These are phyloP conservation scores for Candida ponderosae DNA, from an alignment of 805 yeast species.

Conservation along the genomic window DNA sequence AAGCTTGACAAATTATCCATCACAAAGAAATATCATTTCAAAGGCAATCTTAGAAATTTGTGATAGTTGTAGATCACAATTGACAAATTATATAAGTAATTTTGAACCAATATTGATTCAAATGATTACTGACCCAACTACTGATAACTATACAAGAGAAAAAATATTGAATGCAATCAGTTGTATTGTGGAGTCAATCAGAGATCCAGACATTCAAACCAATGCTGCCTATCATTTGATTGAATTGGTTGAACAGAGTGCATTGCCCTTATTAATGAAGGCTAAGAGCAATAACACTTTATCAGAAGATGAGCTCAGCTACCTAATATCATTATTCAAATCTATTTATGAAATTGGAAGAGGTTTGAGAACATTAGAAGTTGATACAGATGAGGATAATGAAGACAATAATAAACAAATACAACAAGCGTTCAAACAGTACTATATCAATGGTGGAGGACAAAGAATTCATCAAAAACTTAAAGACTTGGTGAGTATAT, in stretches of 20 bases:
- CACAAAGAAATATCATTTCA: constrained; percentile 33
- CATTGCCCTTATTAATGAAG: constrained; percentile 8
- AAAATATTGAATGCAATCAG: constrained; percentile 56
- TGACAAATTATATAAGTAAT: constrained; percentile 35
- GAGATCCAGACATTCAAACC: constrained; percentile 38
- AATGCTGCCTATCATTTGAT: constrained; percentile 25
- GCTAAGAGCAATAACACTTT: constrained; percentile 5
- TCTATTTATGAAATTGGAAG: constrained; percentile 68
- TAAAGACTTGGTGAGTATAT: constrained; percentile 30
- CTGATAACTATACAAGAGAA: constrained; percentile 44
- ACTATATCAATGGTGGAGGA: constrained; percentile 36
- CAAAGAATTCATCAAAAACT: constrained; percentile 37
- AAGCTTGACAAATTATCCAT: constrained; percentile 20
- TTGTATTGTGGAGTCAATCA: constrained; percentile 49
- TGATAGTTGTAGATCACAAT: constrained; percentile 38
- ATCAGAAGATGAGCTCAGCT: constrained; percentile 29
- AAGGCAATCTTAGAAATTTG: constrained; percentile 54
- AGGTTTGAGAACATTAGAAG: constrained; percentile 56
- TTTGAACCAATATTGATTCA: constrained; percentile 40
- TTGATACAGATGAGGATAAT: constrained; percentile 25
- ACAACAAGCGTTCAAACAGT: constrained; percentile 14
- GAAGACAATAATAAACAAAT: constrained; percentile 20
- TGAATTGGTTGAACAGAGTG: constrained; percentile 20
- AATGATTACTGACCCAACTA: constrained; percentile 32
- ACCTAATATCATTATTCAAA: constrained; percentile 46